Conservation (phyloP, 2,329 filamentous ascomycete species). For the Pyricularia pennisetigena region DNA sequence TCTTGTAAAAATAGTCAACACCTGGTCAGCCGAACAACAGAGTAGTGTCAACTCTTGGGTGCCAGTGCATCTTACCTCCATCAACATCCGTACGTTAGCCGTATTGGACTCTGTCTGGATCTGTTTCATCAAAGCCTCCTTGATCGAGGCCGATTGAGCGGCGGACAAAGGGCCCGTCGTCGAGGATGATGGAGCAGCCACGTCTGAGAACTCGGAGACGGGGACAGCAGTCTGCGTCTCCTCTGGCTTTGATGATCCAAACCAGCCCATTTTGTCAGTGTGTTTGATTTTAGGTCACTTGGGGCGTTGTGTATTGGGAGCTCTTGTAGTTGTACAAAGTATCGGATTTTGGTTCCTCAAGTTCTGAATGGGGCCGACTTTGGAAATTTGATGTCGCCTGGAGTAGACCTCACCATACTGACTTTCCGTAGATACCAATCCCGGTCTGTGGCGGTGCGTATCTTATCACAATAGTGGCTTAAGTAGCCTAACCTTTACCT, state of each 20-base stretch:
- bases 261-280: constrained; percentile 5
- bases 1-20: constrained; percentile 32
- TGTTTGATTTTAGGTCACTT: neutral
- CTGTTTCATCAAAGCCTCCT: constrained; percentile 55
- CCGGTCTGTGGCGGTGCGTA: constrained; percentile 1
- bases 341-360: neutral
- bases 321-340: neutral
- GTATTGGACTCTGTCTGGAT: constrained; percentile 55
- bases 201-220: constrained; percentile 2
- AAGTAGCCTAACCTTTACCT: neutral
- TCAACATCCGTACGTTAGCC: constrained; percentile 58
- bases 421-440: neutral
- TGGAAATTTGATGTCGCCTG: neutral
- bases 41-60: neutral
- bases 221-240: constrained; percentile 6
- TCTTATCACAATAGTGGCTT: neutral
- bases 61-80: constrained; percentile 43
- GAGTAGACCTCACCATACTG: neutral
- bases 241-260: constrained; percentile 11
- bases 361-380: neutral
- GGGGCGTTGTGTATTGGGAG: neutral
- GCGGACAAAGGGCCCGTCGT: neutral
- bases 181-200: neutral
- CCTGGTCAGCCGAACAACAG: neutral
- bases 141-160: constrained; percentile 42